Conservation (phyloP, 495 filamentous ascomycete species). For the Tuber melanosporum region DNA sequence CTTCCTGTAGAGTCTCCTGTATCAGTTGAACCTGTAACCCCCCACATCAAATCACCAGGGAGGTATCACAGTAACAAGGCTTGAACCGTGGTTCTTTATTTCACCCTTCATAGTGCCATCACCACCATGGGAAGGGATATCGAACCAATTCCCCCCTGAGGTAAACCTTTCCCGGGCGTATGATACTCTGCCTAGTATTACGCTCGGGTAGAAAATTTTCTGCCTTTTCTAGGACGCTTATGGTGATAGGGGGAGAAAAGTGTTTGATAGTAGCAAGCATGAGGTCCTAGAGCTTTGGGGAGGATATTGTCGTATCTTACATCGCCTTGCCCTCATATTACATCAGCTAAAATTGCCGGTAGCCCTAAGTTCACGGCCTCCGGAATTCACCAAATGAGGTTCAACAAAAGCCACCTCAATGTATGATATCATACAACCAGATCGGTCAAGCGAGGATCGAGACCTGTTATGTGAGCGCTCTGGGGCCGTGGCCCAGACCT, state of each 20-base stretch:
- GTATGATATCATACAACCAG: too few relatives aligned
- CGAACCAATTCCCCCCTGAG: not conserved
- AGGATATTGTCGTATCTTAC: not conserved
- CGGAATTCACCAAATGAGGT: too few relatives aligned
- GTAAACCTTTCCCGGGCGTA: not conserved
- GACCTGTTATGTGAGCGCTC: too few relatives aligned
- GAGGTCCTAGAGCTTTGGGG: not conserved
- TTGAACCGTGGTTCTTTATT: not conserved
- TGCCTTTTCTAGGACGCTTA: not conserved
- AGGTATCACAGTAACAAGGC: not conserved
- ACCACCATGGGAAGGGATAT: not conserved
- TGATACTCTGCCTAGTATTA: not conserved
- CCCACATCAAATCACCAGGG: too few relatives aligned
- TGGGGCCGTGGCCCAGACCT: too few relatives aligned
- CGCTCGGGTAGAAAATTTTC: not conserved
- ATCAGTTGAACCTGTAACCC: too few relatives aligned
- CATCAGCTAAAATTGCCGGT: not conserved
- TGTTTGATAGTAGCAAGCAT: not conserved
- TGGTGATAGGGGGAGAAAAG: not conserved
- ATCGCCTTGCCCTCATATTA: not conserved
- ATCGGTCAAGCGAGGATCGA: too few relatives aligned
- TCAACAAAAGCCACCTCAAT: too few relatives aligned
- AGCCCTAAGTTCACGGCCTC: too few relatives aligned
- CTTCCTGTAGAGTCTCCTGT: too few relatives aligned
- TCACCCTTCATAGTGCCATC: not conserved